Base-by-base conservation (phyloP, 495 filamentous ascomycete genomes). In the Neurospora sp. region DNA sequence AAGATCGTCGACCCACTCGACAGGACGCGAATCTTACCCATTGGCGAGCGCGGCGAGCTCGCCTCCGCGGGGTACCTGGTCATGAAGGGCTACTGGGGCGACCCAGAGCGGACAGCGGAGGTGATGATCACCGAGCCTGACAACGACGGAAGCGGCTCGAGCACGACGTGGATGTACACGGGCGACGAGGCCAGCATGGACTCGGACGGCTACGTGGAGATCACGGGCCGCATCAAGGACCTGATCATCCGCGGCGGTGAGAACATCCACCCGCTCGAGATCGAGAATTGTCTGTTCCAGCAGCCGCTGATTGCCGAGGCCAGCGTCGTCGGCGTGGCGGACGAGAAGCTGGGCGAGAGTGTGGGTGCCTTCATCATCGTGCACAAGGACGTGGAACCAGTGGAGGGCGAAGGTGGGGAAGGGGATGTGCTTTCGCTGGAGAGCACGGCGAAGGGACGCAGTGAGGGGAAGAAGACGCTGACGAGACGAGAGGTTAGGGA, bases 101-200 rank as follows among this genome's bases (percentile, higher is more conserved):
- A 94, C 76, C 84, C 87, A 38, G 85, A 77, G 22, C 85, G 85
- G 71, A 97, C 93, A 4, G 85, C 83, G 0, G 90, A 94, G 79
- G 94, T 92, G 20, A 87, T 94, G 80, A 68, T 75, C n/a, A 38
- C 65, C 35, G 80, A 81, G 39, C 35, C n/a, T 11, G 71, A 75
- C 6, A 77, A 80, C 7, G 91, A 93, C 74, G 83, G 53, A 27
- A 65, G 27, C 53, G 83, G 3, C 74, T 84, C 0, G 75, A 76
- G 68, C 74, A 76, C 69, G 71, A 75, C 82, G 37, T 87, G 85
- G 86, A 85, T 85, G 82, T 82, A 88, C 74, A 96, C 91, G 2
- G 95, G 96, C 20, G 96, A 99, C 77, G 96, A 99, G 82, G 96
- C 93, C n/a, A 83, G 85, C 53, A 95, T 99, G 88, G 93, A 96